Evolutionary conservation across 108 stramenopile species (phyloP), one percentile per base, ranked within the genome.

Genomic region (Discostella stelligeroides): DNA sequence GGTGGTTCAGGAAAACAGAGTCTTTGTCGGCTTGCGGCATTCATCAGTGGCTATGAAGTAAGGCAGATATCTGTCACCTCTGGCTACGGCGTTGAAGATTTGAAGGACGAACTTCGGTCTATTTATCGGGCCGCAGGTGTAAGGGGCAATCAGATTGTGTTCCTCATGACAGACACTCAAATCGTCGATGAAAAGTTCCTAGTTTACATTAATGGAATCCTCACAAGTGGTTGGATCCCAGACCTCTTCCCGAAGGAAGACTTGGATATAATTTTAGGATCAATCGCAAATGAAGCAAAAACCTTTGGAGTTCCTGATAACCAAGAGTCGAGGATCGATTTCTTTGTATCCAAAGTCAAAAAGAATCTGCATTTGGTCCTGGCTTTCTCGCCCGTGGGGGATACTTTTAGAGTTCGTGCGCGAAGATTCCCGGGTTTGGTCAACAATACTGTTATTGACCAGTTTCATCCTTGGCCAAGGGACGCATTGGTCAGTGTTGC

Each of bases 211-310:
- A 94, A 93, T 72, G 88, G 88, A n/a, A 87, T 96, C 27, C 75
- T 96, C 50, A 86, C 91, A 7, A 88, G 85, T 57, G 93, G 94
- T 18, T 95, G 94, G 94, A 87, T 96, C 39, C 81, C 89, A 38
- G 92, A 92, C 53, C 85, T 96, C 17, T 92, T 96, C 70, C 70
- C 89, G 39, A 93, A 92, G 74, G 95, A 96, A 27, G 95, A 96
- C 24, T 69, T 92, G 30, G 89, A 91, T 43, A 85, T 70, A 41
- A 86, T 95, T 75, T 61, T 91, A 1, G 92, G 81, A 15, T 76
- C 76, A 1, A 68, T 95, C 7, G 75, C 86, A 62, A 89, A 85
- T 53, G 93, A 93, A 58, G 92, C 92, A 7, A 92, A 92, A 84
- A 84, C 93, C 7, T 65, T 53, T 30, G 92, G 92, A 24, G 60